A percentile compares a stretch with the other conserved stretches of the same genome.
Conservation (phyloP, 2,329 filamentous ascomycete species). For the Coniochaeta sp. region DNA sequence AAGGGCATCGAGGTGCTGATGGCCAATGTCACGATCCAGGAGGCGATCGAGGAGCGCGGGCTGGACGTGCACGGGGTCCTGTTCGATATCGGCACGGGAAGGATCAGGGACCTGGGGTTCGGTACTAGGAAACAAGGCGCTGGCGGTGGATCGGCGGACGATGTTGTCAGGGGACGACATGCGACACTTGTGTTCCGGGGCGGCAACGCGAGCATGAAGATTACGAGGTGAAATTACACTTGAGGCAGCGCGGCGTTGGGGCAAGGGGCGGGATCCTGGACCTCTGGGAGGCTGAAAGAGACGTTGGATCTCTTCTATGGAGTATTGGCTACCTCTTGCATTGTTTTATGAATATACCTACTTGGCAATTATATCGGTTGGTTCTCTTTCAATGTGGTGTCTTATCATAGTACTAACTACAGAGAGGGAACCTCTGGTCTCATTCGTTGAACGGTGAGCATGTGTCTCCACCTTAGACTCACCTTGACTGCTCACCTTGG, state of each 20-base stretch:
- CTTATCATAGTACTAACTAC: too few species aligned
- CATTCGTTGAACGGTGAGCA: too few species aligned
- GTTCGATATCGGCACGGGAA: constrained; percentile 53
- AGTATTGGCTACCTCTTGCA: background rate
- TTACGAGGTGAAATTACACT: background rate
- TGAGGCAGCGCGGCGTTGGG: background rate
- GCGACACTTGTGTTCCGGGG: constrained; percentile 42
- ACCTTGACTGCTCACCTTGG: background rate
- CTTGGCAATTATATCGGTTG: background rate
- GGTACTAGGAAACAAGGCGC: constrained; percentile 24
- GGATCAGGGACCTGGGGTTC: constrained; percentile 38
- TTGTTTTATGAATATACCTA: background rate
- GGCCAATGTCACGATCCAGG: constrained; percentile 60
- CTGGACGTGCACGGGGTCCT: constrained; percentile 71
- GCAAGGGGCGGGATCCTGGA: background rate
- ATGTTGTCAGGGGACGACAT: constrained; percentile 39
- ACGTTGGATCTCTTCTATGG: background rate
- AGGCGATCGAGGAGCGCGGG: constrained; percentile 62
- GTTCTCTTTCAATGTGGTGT: too few species aligned
- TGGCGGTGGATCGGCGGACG: constrained; percentile 14
- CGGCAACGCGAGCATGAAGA: constrained; percentile 27
- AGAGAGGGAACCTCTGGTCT: too few species aligned
- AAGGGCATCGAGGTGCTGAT: constrained; percentile 59
- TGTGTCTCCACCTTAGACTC: background rate
- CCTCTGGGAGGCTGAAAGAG: background rate